Evolutionary conservation across 139 green algal genomes (phyloP).

Genomic region (Auxenochlorella protothecoides): DNA sequence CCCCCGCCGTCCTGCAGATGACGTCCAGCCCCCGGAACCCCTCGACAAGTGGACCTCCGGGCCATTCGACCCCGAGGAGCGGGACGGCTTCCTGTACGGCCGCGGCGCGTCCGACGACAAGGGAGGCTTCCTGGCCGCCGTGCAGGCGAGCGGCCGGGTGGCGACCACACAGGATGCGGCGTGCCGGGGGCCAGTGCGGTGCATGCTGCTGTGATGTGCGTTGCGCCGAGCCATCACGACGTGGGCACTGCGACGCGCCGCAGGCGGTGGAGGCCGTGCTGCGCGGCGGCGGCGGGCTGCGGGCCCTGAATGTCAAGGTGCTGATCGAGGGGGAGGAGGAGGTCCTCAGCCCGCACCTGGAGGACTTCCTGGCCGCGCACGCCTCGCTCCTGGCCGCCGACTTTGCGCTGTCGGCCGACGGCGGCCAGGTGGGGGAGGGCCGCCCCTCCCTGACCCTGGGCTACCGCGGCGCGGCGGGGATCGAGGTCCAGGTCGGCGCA

Average conservation of each 20-base stretch:
- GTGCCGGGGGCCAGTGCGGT: no score
- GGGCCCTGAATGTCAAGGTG: constrained; percentile 56
- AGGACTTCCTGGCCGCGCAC: constrained; percentile 35
- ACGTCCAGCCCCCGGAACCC: constrained; percentile 53
- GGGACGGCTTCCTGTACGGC: constrained; percentile 36
- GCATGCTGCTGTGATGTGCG: no score
- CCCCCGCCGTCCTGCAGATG: constrained; percentile 4
- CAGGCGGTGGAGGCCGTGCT: constrained; percentile 36
- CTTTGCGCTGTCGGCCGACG: constrained; percentile 51
- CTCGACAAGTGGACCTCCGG: constrained; percentile 36
- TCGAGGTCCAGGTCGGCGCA: constrained; percentile 42
- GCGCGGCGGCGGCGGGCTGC: constrained; percentile 1
- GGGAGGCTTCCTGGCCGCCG: constrained; percentile 36
- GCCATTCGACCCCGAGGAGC: constrained; percentile 35
- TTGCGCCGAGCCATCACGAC: no score
- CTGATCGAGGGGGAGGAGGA: constrained; percentile 57
- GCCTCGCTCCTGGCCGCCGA: constrained; percentile 27
- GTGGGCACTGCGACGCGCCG: neutral
- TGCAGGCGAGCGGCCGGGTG: constrained; percentile 23
- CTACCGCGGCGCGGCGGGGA: constrained; percentile 26
- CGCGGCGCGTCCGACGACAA: constrained; percentile 55
- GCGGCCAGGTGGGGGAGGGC: constrained; percentile 24
- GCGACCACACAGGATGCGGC: no score
- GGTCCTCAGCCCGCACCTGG: constrained; percentile 15
- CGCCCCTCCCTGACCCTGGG: constrained; percentile 5